Base-by-base conservation (phyloP, 1,139 yeast genomes). In the Nakaseomyces kungkrabaensis region DNA sequence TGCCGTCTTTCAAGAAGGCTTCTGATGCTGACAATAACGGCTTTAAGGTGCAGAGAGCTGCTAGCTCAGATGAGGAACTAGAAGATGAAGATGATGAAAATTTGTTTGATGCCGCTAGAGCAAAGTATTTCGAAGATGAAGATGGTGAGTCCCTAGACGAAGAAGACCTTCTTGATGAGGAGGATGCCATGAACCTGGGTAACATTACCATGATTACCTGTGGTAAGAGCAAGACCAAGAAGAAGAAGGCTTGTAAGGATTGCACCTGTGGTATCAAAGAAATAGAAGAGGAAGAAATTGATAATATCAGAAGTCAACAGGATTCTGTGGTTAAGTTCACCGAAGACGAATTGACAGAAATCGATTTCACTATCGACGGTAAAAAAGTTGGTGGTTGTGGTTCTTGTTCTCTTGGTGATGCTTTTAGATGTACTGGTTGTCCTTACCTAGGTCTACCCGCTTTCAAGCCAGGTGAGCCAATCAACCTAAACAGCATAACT, bases 371-470 rank as follows among this genome's bases (percentile, higher is more conserved):
- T 1, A 81, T 90, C 13, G 88, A 89, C 56, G 97, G 97, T 37
- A 92, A 90, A 68, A 80, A 84, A 32, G 77, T 78, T 7, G 97
- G 97, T 34, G 96, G 97, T 1, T 92, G 99, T 71, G 96, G 96
- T 24, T 86, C 95, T 9, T 92, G 99, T 72, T 83, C 97, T 0
- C 75, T 92, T 51, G 98, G 99, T 40, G 98, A 92, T 68, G 98
- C 98, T 0, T 92, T 92, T 72, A 75, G 99, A 63, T 92, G 99
- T 68, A 96, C 90, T 60, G 97, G 97, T 3, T 92, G 99, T 70
- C 99, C 98, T 43, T 94, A 82, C 68, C 73, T 92, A 59, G 98
- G 99, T 0, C 75, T 94, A 51, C 98, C 99, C 8, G 97, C 98
- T 4, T 92, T 92, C 76, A 89, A 88, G 71, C 97, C 97, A 0